phyloP scores from a whole-genome alignment of 768 basidiomycete genomes.

The Rhizopogon roseolus region DNA sequence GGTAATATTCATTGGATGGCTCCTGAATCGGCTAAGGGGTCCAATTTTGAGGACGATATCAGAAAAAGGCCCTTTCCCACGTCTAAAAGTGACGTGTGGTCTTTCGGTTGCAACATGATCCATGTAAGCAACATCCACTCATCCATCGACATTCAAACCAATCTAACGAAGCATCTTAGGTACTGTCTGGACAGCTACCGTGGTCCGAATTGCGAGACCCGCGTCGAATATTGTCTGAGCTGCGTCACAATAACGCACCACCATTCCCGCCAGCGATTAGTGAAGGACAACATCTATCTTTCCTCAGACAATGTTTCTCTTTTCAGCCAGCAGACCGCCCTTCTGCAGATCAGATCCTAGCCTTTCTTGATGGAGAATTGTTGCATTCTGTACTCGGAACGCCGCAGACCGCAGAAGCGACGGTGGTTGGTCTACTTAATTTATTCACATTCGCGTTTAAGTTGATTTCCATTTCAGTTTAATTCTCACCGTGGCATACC shows the following conservation, averaged over 20 bases:
- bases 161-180: background rate
- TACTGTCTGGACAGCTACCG: constrained; percentile 2
- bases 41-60: too few relatives aligned
- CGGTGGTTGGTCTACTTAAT: background rate
- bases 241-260: background rate
- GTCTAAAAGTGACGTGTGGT: constrained; percentile 13
- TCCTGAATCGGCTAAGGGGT: too few relatives aligned
- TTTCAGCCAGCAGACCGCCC: background rate
- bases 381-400: too few relatives aligned
- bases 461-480: background rate
- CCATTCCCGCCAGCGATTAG: background rate
- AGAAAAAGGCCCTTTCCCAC: background rate
- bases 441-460: background rate
- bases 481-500: background rate
- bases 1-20: constrained; percentile 9
- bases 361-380: background rate
- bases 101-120: constrained; percentile 17
- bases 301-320: background rate
- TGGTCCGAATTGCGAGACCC: background rate
- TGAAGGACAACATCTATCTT: background rate
- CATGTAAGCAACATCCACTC: constrained; percentile 4
- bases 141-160: background rate
- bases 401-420: background rate
- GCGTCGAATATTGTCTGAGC: too few relatives aligned
- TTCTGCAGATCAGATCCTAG: background rate